Percentiles rank a stretch among this genome's conserved stretches.
phyloP scores from a whole-genome alignment of 2,329 filamentous ascomycete species.

The Pleomassaria siparia region DNA sequence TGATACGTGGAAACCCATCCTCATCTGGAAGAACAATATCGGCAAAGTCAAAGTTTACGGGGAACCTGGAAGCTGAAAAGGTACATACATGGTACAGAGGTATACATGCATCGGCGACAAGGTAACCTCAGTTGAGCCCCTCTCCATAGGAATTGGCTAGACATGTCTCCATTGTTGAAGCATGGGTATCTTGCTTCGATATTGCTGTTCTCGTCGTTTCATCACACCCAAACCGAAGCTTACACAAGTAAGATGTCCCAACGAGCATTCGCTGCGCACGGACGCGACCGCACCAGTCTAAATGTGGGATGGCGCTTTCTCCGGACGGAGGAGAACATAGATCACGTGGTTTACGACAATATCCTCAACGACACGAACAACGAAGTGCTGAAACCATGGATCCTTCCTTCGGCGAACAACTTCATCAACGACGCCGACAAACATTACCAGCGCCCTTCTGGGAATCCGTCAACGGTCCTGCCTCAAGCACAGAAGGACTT shows the following conservation, averaged over 20 bases:
- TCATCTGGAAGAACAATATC: neutral
- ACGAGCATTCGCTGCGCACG: neutral
- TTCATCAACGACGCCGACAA: conserved; percentile 38
- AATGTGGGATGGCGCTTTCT: conserved; percentile 45
- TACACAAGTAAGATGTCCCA: neutral
- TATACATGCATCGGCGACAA: no score
- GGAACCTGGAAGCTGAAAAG: neutral
- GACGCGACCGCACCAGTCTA: conserved; percentile 35
- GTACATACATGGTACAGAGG: no score
- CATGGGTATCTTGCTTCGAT: neutral
- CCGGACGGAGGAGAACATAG: conserved; percentile 41
- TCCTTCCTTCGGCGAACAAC: conserved; percentile 46
- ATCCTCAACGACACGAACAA: conserved; percentile 1
- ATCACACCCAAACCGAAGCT: neutral
- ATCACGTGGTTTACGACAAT: conserved; percentile 38
- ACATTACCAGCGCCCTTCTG: conserved; percentile 36
- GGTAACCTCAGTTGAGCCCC: neutral
- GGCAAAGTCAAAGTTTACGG: neutral
- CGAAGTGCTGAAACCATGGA: conserved; percentile 44
- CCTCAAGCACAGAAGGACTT: conserved; percentile 38
- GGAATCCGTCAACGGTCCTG: conserved; percentile 32
- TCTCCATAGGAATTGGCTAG: neutral
- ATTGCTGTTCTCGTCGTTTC: neutral
- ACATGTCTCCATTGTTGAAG: neutral
- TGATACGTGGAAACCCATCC: neutral